phyloP scores from a whole-genome alignment of 2,329 filamentous ascomycete genomes.

The Colletotrichum incanum region DNA sequence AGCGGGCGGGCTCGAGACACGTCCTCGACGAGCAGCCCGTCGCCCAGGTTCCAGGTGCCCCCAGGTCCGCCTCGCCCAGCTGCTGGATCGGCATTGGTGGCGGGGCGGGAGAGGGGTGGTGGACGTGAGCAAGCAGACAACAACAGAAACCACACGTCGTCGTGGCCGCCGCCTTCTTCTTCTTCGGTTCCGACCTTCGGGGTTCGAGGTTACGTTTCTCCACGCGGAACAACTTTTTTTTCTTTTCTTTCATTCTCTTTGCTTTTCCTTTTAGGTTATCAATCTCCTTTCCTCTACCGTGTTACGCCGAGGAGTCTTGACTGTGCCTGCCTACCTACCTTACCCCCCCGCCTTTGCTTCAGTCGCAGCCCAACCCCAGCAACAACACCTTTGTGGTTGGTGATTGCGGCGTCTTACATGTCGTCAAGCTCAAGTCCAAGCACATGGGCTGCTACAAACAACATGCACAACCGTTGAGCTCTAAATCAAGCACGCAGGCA shows the following conservation, averaged over 20 bases:
- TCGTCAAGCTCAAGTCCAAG: no score
- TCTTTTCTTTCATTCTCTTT: neutral
- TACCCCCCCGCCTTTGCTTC: no score
- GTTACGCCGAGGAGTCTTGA: constrained; percentile 15
- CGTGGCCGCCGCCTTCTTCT: neutral
- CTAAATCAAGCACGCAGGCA: neutral
- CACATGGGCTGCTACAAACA: no score
- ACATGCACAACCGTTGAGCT: neutral
- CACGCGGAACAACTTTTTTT: neutral
- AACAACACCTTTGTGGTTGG: no score
- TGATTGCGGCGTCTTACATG: no score
- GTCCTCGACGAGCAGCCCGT: constrained; percentile 4
- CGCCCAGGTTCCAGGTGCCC: constrained; percentile 6
- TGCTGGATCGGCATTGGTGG: constrained; percentile 28
- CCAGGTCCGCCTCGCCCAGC: constrained; percentile 11
- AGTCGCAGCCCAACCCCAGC: no score
- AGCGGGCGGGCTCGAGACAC: constrained; percentile 8
- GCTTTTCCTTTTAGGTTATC: neutral
- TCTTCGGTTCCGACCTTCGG: neutral
- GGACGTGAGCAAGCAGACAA: neutral
- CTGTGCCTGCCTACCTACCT: neutral
- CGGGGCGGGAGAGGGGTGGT: neutral
- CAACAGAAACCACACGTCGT: neutral
- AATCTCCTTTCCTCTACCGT: constrained; percentile 5
- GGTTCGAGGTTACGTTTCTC: neutral